phyloP scores from a whole-genome alignment of 176 grass and related monocot genomes.

The Rhipidocladum racemiflorum region DNA sequence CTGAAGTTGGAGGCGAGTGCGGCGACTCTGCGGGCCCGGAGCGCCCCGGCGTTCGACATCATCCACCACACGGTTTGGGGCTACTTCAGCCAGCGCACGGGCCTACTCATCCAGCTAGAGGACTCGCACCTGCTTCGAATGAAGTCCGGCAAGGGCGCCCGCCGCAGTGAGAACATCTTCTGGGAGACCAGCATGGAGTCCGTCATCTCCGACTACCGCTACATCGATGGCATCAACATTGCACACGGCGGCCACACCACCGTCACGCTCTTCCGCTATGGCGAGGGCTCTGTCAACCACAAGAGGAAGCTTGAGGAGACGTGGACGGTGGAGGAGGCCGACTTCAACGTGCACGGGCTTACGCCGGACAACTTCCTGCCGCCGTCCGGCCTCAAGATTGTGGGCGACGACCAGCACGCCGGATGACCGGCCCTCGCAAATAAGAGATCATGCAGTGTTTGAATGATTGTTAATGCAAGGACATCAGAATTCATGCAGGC shows the following conservation, averaged over 20 bases:
- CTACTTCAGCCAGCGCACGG: conserved; percentile 96
- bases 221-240: conserved; percentile 81
- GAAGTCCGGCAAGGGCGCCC: conserved; percentile 69
- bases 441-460: background rate
- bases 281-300: conserved; percentile 93
- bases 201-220: conserved; percentile 81
- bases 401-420: conserved; percentile 33
- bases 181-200: conserved; percentile 98
- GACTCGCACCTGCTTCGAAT: conserved; percentile 90
- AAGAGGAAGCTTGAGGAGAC: conserved; percentile 93
- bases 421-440: conserved; percentile 1
- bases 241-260: conserved; percentile 75
- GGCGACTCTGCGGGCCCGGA: conserved; percentile 53
- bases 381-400: conserved; percentile 62
- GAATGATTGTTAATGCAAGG: background rate
- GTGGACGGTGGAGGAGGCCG: conserved; percentile 92
- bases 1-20: conserved; percentile 83
- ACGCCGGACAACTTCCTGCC: conserved; percentile 74
- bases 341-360: conserved; percentile 79
- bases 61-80: conserved; percentile 98
- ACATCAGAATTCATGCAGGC: background rate
- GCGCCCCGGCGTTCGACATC: conserved; percentile 72
- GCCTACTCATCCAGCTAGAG: conserved; percentile 91
- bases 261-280: conserved; percentile 84
- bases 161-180: conserved; percentile 77